These are phyloP conservation scores for Acacia melanoxylon DNA, from an alignment of 306 rosid species.

Conservation along the genomic window DNA sequence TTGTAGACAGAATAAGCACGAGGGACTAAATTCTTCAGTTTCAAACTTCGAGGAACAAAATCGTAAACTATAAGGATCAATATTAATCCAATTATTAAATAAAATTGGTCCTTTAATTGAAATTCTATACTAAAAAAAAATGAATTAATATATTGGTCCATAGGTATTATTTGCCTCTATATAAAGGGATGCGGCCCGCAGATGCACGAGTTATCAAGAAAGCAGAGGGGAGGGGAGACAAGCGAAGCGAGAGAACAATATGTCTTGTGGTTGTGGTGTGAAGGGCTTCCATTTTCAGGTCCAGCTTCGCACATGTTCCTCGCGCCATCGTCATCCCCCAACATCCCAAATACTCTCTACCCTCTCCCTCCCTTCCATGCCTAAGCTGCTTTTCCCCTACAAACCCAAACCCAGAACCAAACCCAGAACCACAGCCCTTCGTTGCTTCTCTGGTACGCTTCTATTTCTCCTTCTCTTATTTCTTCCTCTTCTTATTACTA, in stretches of 20 bases:
- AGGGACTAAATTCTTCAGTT: no score
- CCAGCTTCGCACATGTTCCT: slow-evolving; percentile 20
- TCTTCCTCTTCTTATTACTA: background rate
- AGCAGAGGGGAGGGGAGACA: background rate
- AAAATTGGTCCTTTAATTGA: no score
- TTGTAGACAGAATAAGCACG: no score
- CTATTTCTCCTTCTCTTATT: background rate
- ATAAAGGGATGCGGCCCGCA: background rate
- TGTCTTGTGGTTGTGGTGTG: slow-evolving; percentile 37
- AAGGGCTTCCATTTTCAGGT: slow-evolving; percentile 39
- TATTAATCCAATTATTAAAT: no score
- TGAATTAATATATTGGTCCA: no score
- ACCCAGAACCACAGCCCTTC: slow-evolving; percentile 37
- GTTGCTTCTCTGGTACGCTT: slow-evolving; percentile 70
- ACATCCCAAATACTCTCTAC: slow-evolving; percentile 34
- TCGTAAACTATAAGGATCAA: no score
- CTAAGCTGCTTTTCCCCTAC: slow-evolving; percentile 28
- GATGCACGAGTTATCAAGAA: background rate
- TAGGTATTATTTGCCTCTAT: no score
- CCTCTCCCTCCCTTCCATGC: slow-evolving; percentile 15
- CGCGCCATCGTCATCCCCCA: slow-evolving; percentile 30
- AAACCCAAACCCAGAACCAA: slow-evolving; percentile 39
- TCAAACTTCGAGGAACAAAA: no score
- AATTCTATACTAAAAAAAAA: no score
- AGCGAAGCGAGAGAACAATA: background rate